These are phyloP conservation scores for Yamadazyma trypodendri DNA, from an alignment of 1,139 yeast genomes.

Conservation along the genomic window DNA sequence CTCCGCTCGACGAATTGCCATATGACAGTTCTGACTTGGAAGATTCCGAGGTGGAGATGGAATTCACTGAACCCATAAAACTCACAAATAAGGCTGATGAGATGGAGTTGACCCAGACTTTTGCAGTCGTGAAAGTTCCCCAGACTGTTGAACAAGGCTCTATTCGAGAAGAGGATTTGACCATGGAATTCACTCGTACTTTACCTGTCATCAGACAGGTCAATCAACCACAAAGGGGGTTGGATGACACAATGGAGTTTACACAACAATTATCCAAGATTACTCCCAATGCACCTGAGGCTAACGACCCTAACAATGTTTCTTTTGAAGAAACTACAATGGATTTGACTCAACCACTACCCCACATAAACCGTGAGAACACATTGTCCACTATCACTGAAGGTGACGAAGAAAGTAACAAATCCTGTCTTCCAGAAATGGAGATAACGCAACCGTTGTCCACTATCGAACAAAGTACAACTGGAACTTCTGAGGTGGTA, in stretches of 20 bases:
- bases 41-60: slow-evolving; percentile 21
- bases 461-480: not conserved
- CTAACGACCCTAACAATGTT: not conserved
- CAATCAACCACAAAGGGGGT: slow-evolving; percentile 1
- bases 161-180: slow-evolving; percentile 3
- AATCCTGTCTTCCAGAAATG: slow-evolving; percentile 10
- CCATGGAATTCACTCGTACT: slow-evolving; percentile 8
- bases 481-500: not conserved
- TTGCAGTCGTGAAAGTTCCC: slow-evolving; percentile 5
- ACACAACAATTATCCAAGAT: slow-evolving; percentile 13
- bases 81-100: slow-evolving; percentile 8
- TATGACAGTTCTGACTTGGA: slow-evolving; percentile 6
- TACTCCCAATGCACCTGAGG: not conserved
- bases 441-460: slow-evolving; percentile 17
- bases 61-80: slow-evolving; percentile 17
- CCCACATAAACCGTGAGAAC: slow-evolving; percentile 2
- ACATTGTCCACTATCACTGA: slow-evolving; percentile 5
- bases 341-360: slow-evolving; percentile 11
- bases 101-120: slow-evolving; percentile 13
- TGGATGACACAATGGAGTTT: slow-evolving; percentile 14
- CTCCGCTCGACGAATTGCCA: not conserved
- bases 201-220: slow-evolving; percentile 3
- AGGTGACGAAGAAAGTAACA: slow-evolving; percentile 14
- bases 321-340: slow-evolving; percentile 6
- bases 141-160: not conserved